Conservation (phyloP, 1,284 basidiomycete species). For the Hypsizygus ulmarius region DNA sequence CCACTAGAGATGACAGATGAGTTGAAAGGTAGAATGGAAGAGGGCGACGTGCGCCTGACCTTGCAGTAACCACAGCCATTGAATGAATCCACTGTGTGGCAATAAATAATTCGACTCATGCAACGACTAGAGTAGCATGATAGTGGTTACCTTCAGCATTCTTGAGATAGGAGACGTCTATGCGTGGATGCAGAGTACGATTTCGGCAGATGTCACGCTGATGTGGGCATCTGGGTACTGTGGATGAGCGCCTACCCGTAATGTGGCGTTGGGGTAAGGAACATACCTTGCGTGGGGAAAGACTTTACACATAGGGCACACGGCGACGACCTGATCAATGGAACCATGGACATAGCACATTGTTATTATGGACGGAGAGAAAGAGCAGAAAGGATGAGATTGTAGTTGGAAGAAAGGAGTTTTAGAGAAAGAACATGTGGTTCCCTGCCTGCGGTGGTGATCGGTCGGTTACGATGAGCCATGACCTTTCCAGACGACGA, state of each 20-base stretch:
- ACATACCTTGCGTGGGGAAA: constrained; percentile 61
- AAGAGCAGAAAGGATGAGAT: constrained; percentile 38
- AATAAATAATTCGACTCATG: constrained; percentile 11
- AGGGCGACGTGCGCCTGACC: constrained; percentile 39
- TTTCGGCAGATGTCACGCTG: constrained; percentile 71
- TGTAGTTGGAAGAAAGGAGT: constrained; percentile 41
- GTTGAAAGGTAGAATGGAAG: constrained; percentile 23
- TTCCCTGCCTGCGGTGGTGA: constrained; percentile 42
- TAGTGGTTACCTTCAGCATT: constrained; percentile 74
- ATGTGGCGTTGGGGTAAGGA: constrained; percentile 13
- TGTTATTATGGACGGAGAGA: constrained; percentile 24
- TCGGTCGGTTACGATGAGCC: constrained; percentile 33
- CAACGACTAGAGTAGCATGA: constrained; percentile 18
- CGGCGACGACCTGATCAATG: constrained; percentile 57
- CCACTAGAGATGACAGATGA: constrained; percentile 49
- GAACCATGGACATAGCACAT: constrained; percentile 77
- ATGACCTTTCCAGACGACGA: constrained; percentile 18
- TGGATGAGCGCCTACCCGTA: constrained; percentile 15
- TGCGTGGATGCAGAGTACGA: constrained; percentile 63
- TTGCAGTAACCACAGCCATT: constrained; percentile 86
- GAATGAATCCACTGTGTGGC: constrained; percentile 65
- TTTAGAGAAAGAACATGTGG: constrained; percentile 45
- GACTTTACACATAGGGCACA: constrained; percentile 81
- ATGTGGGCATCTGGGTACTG: constrained; percentile 63
- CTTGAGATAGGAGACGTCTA: constrained; percentile 72